A percentile compares a stretch with the other conserved stretches of the same genome.
Conservation (phyloP, 2,329 filamentous ascomycete genomes). For the Trichoderma pleuroti region DNA sequence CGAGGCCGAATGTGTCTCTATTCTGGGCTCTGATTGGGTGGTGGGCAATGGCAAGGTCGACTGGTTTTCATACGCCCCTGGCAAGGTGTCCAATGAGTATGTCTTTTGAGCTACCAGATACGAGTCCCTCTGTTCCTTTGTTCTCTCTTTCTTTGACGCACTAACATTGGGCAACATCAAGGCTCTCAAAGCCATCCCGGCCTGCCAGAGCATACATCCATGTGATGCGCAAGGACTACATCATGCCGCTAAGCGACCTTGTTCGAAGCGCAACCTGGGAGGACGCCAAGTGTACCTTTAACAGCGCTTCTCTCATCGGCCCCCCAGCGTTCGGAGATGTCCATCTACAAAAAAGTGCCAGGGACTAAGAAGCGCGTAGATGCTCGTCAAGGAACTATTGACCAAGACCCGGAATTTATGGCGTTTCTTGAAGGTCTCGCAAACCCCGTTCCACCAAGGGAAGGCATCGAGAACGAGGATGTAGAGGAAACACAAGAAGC, state of each 20-base stretch:
- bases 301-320: constrained; percentile 68
- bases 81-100: constrained; percentile 81
- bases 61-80: constrained; percentile 65
- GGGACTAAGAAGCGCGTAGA: constrained; percentile 72
- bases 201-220: constrained; percentile 81
- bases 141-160: neutral
- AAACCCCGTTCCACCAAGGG: constrained; percentile 55
- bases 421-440: constrained; percentile 85
- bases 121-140: neutral
- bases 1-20: constrained; percentile 67
- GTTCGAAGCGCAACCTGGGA: constrained; percentile 70
- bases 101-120: constrained; percentile 28
- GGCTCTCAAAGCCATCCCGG: constrained; percentile 78
- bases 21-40: constrained; percentile 78
- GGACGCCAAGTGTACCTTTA: constrained; percentile 75
- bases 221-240: constrained; percentile 66
- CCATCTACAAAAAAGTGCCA: constrained; percentile 79
- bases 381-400: constrained; percentile 86
- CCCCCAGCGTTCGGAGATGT: constrained; percentile 78
- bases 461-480: constrained; percentile 40
- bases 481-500: constrained; percentile 43
- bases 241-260: constrained; percentile 63
- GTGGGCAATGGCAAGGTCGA: constrained; percentile 77
- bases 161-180: constrained; percentile 34
- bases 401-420: constrained; percentile 95